Conservation (phyloP, 257 asterid species). For the Penstemon davidsonii region DNA sequence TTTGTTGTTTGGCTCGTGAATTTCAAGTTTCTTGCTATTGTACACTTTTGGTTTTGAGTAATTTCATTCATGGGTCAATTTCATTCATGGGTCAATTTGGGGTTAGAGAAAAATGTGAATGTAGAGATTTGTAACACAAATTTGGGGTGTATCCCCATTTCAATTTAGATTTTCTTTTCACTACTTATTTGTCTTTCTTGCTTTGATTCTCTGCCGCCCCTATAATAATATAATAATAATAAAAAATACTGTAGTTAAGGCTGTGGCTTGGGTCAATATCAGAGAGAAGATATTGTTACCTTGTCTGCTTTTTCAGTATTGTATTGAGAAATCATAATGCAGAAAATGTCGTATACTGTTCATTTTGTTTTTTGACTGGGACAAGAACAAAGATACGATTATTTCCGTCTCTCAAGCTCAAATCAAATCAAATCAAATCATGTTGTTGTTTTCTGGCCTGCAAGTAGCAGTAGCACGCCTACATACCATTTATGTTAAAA, state of each 20-base stretch:
- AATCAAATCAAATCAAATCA: too few relatives aligned
- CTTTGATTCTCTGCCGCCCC: too few relatives aligned
- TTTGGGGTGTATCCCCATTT: not conserved
- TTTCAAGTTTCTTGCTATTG: not conserved
- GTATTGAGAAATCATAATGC: too few relatives aligned
- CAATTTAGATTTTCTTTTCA: too few relatives aligned
- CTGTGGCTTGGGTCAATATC: not conserved
- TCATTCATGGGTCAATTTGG: slow-evolving; percentile 24
- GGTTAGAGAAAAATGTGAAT: not conserved
- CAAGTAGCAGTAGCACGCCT: too few relatives aligned
- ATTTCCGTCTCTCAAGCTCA: too few relatives aligned
- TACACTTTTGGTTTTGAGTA: slow-evolving; percentile 1
- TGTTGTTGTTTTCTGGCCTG: too few relatives aligned
- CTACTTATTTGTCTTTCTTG: not conserved
- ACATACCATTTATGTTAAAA: too few relatives aligned
- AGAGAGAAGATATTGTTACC: not conserved
- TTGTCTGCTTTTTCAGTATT: not conserved
- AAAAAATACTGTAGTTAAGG: not conserved
- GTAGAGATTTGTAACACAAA: slow-evolving; percentile 14
- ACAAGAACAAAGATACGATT: too few relatives aligned
- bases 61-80: slow-evolving; percentile 21
- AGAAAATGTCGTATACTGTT: too few relatives aligned
- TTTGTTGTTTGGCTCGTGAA: slow-evolving; percentile 27
- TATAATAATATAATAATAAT: too few relatives aligned
- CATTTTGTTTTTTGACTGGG: too few relatives aligned